Percentiles rank a stretch among this genome's conserved stretches.
Evolutionary conservation across 805 yeast species (phyloP).

Genomic region (Candida arabinofermentans): DNA sequence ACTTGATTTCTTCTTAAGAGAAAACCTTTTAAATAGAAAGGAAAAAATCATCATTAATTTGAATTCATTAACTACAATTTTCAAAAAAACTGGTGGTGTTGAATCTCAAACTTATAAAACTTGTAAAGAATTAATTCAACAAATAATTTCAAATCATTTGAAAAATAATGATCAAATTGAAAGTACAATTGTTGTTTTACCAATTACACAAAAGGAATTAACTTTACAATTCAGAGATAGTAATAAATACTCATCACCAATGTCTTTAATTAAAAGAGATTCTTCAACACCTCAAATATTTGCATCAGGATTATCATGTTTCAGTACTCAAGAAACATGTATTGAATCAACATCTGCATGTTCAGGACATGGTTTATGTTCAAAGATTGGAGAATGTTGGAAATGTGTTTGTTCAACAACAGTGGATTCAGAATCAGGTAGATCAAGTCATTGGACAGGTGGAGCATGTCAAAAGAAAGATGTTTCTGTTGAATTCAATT

Average conservation of each 20-base stretch:
- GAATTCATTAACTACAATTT: constrained; percentile 40
- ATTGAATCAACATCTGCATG: constrained; percentile 44
- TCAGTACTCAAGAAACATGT: constrained; percentile 43
- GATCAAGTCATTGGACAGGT: constrained; percentile 55
- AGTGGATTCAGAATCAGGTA: constrained; percentile 35
- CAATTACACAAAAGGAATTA: constrained; percentile 24
- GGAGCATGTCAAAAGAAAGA: constrained; percentile 64
- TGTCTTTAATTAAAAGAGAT: constrained; percentile 23
- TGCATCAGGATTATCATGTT: constrained; percentile 29
- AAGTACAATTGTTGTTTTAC: constrained; percentile 32
- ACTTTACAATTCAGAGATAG: constrained; percentile 14
- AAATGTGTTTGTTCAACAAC: constrained; percentile 48
- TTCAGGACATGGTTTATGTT: constrained; percentile 51
- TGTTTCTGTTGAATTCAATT: constrained; percentile 59
- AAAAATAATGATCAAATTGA: constrained; percentile 18
- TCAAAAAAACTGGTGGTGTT: constrained; percentile 43
- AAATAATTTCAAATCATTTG: constrained; percentile 24
- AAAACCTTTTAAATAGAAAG: constrained; percentile 16
- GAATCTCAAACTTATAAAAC: constrained; percentile 39
- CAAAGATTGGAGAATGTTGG: constrained; percentile 42
- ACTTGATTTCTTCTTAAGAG: constrained; percentile 36
- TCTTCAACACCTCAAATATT: constrained; percentile 9
- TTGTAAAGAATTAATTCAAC: constrained; percentile 34
- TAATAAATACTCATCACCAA: constrained; percentile 2
- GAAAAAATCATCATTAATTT: constrained; percentile 35